These are phyloP conservation scores for Cronartium quercuum DNA, from an alignment of 1,284 basidiomycete species.

Conservation along the genomic window DNA sequence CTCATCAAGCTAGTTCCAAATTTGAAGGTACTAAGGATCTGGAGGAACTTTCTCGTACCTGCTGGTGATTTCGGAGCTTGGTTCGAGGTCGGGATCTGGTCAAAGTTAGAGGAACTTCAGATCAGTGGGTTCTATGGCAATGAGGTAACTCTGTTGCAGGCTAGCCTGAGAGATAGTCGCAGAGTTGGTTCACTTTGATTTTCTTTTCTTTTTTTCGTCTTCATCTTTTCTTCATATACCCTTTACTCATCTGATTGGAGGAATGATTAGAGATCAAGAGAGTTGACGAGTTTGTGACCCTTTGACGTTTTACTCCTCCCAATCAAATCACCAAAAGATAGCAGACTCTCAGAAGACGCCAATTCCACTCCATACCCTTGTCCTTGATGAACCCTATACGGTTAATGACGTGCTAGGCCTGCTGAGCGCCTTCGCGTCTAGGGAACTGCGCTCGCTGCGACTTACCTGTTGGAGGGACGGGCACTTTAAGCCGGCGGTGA, in stretches of 20 bases:
- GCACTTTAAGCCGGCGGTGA: background rate
- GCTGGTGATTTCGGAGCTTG: background rate
- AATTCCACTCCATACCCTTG: background rate
- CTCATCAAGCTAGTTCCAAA: constrained; percentile 1
- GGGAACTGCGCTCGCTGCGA: background rate
- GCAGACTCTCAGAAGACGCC: background rate
- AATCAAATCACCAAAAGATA: too few relatives aligned
- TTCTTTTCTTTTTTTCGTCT: background rate
- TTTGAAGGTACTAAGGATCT: constrained; percentile 5
- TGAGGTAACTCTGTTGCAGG: constrained; percentile 3
- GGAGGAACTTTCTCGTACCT: constrained; percentile 15
- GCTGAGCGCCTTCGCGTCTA: constrained; percentile 10
- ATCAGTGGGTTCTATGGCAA: constrained; percentile 19
- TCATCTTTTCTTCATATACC: background rate
- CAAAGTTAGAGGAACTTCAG: background rate
- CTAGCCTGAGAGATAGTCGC: constrained; percentile 7
- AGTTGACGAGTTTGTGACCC: too few relatives aligned
- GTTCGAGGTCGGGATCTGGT: background rate
- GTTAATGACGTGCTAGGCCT: background rate
- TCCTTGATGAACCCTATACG: constrained; percentile 16
- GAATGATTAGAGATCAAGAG: background rate
- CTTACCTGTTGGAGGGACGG: constrained; percentile 2
- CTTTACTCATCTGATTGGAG: background rate
- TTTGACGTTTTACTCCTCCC: too few relatives aligned
- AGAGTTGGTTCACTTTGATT: background rate